phyloP scores from a whole-genome alignment of 2,329 filamentous ascomycete species.

The Aspergillus sclerotialis region DNA sequence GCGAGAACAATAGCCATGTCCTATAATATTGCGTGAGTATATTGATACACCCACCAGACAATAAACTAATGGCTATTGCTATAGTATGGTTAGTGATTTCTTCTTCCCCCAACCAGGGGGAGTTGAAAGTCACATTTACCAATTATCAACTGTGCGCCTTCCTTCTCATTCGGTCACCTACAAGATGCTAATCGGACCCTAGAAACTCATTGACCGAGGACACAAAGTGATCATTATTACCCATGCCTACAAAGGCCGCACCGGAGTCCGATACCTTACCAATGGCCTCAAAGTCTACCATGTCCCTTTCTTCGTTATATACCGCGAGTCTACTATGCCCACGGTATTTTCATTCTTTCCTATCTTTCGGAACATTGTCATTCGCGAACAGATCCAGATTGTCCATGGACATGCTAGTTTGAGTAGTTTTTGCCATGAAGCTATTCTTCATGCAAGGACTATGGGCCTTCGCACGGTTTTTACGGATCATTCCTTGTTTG shows the following conservation, averaged over 20 bases:
- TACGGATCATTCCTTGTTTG: conserved; percentile 94
- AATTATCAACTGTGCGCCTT: conserved; percentile 64
- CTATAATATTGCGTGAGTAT: conserved; percentile 61
- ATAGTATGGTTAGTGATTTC: conserved; percentile 93
- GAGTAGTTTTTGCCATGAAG: conserved; percentile 89
- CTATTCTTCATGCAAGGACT: conserved; percentile 85
- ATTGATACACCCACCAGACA: conserved; percentile 3
- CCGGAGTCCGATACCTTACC: conserved; percentile 87
- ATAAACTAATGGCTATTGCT: conserved; percentile 18
- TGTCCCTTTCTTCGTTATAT: conserved; percentile 91
- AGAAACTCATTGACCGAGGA: conserved; percentile 92
- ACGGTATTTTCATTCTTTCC: conserved; percentile 99
- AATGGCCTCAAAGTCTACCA: conserved; percentile 99
- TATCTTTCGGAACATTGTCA: conserved; percentile 91
- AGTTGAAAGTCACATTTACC: conserved; percentile 97
- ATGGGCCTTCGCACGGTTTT: conserved; percentile 97
- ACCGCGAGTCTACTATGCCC: conserved; percentile 85
- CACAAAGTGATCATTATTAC: conserved; percentile 98
- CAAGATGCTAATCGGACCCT: conserved; percentile 7
- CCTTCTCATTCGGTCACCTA: conserved; percentile 1
- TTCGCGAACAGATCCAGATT: conserved; percentile 91
- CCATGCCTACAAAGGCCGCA: conserved; percentile 85
- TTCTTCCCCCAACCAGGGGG: conserved; percentile 97
- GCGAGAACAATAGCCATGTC: conserved; percentile 44
- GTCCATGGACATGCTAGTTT: conserved; percentile 95